A percentile compares a stretch with the other conserved stretches of the same genome.
phyloP scores from a whole-genome alignment of 2,329 filamentous ascomycete species.

The Biscogniauxia marginata region DNA sequence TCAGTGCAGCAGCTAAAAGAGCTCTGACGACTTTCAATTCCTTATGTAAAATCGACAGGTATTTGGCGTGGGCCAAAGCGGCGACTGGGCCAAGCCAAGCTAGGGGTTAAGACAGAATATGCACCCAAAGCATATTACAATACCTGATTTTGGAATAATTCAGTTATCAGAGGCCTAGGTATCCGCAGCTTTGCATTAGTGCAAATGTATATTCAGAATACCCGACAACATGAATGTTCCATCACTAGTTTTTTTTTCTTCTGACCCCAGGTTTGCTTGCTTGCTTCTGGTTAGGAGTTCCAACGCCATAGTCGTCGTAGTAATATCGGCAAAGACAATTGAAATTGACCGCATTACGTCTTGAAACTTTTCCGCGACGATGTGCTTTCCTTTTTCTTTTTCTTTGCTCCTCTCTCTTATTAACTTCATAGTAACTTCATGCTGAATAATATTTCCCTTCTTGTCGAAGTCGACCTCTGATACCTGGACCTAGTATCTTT shows the following conservation, averaged over 20 bases:
- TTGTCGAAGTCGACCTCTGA: not conserved
- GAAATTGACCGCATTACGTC: too few relatives aligned
- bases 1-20: not conserved
- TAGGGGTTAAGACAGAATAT: not conserved
- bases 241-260: not conserved
- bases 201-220: not conserved
- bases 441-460: slow-evolving; percentile 5
- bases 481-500: not conserved
- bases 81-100: not conserved
- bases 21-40: slow-evolving; percentile 17
- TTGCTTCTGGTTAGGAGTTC: too few relatives aligned
- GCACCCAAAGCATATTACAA: not conserved
- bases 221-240: not conserved
- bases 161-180: not conserved
- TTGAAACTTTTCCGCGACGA: too few relatives aligned
- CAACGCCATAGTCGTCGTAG: not conserved
- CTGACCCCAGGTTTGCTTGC: not conserved
- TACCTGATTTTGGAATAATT: not conserved
- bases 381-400: not conserved
- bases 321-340: not conserved
- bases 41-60: not conserved
- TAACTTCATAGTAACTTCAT: too few relatives aligned
- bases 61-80: not conserved
- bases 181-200: not conserved
- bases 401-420: not conserved